These are phyloP conservation scores for Tuber aestivum DNA, from an alignment of 495 filamentous ascomycete genomes.

Conservation along the genomic window DNA sequence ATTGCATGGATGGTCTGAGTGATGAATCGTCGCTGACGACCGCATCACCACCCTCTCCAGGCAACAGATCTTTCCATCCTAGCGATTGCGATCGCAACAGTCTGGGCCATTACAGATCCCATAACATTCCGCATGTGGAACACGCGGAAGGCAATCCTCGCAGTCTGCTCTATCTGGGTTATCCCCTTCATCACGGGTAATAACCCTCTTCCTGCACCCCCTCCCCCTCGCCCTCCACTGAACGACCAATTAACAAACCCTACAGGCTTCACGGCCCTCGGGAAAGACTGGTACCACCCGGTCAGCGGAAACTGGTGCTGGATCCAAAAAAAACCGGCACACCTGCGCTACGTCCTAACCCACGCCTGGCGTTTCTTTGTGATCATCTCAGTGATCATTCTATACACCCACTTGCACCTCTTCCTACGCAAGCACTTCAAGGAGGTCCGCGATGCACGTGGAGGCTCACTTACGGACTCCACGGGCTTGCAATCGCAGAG, in stretches of 20 bases:
- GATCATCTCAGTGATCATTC: background rate
- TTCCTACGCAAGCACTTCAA: background rate
- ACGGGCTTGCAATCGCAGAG: too few relatives aligned
- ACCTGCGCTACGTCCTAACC: slow-evolving; percentile 13
- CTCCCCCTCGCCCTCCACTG: background rate
- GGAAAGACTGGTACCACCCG: slow-evolving; percentile 10
- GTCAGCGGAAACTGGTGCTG: slow-evolving; percentile 18
- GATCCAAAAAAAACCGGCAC: slow-evolving; percentile 11
- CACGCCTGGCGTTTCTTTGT: slow-evolving; percentile 14
- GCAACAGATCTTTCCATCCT: slow-evolving; percentile 7
- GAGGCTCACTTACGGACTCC: background rate
- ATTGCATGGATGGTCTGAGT: background rate
- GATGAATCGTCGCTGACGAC: background rate
- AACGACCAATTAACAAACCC: background rate
- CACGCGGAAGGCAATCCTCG: background rate
- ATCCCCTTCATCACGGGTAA: background rate
- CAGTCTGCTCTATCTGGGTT: slow-evolving; percentile 4
- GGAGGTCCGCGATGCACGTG: background rate
- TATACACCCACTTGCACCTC: slow-evolving; percentile 1
- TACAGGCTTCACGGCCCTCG: slow-evolving; percentile 3
- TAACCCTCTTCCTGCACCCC: background rate
- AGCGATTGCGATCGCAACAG: slow-evolving; percentile 1
- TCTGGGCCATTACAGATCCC: background rate
- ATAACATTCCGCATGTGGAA: background rate
- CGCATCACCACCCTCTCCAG: background rate